These are phyloP conservation scores for Przewalskia tangutica DNA, from an alignment of 257 asterid species.

Conservation along the genomic window DNA sequence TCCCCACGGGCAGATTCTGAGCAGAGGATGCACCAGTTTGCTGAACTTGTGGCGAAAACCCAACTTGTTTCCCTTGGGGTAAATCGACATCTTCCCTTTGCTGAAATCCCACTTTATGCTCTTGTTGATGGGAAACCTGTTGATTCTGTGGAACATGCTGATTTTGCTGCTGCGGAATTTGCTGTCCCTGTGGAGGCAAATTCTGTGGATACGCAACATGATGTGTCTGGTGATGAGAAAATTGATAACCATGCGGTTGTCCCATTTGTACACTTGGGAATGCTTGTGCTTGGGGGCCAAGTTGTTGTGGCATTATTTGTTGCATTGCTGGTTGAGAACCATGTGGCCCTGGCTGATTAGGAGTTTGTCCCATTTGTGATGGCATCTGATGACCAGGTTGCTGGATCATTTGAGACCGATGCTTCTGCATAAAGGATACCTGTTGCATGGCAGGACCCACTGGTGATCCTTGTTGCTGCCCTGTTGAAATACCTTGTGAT, in stretches of 20 bases:
- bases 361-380: slow-evolving; percentile 32
- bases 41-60: slow-evolving; percentile 51
- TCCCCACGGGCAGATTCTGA: slow-evolving; percentile 33
- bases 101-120: slow-evolving; percentile 39
- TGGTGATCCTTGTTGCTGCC: slow-evolving; percentile 47
- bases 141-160: slow-evolving; percentile 46
- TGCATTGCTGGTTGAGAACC: slow-evolving; percentile 37
- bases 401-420: slow-evolving; percentile 47
- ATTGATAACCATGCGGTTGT: slow-evolving; percentile 47
- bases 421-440: slow-evolving; percentile 32
- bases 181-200: slow-evolving; percentile 48
- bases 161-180: slow-evolving; percentile 43
- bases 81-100: slow-evolving; percentile 46
- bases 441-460: slow-evolving; percentile 35
- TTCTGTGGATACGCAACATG: slow-evolving; percentile 50
- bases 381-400: slow-evolving; percentile 46
- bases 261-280: slow-evolving; percentile 47
- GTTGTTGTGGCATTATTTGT: slow-evolving; percentile 27
- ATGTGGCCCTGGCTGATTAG: slow-evolving; percentile 39
- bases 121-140: slow-evolving; percentile 54
- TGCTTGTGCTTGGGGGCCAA: slow-evolving; percentile 43
- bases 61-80: slow-evolving; percentile 52
- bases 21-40: slow-evolving; percentile 36
- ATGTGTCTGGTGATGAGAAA: slow-evolving; percentile 44
- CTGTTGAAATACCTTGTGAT: slow-evolving; percentile 24